Base-by-base conservation (phyloP, 768 basidiomycete genomes). In the Mycena venus region DNA sequence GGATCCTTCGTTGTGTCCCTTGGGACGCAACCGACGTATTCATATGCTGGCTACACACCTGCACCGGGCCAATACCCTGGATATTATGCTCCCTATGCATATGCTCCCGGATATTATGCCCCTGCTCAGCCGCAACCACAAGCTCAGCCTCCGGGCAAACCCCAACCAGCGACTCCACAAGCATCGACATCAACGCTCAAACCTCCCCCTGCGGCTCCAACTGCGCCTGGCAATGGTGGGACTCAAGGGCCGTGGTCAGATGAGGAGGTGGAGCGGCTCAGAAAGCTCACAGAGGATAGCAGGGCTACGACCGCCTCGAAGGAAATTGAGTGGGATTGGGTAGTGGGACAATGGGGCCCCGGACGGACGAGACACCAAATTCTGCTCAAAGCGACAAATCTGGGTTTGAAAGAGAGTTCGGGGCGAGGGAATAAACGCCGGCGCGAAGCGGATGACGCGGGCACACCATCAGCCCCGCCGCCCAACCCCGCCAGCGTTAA, bases 361-460 rank as follows among this genome's bases (percentile, higher is more conserved):
- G 90, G 90, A 44, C 87, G 95, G 66, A 92, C 95, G 68, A 91
- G 93, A 79, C 94, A 95, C 77, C 95, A 96, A 80, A 95, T 96
- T 68, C 84, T 95, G 38, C 90, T 95, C 73, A 95, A 95, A 82
- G 95, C 94, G 2, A 96, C 93, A 2, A 85, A 88, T n/a, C 82
- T 96, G 21, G 93, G 93, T 12, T 85, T 96, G 59, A 95, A 95
- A 81, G 93, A 93, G 77, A 94, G 92, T 75, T 91, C 93, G 7
- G 83, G 85, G 23, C 81, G 92, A 51, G 91, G 89, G 8, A 85
- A 86, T 34, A 94, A 94, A 78, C 89, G 93, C 53, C 87, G 90
- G 51, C 88, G 90, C 51, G 89, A 88, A 56, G 78, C 83, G 27
- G 84, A 87, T 3, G 83, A 83, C 19, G 80, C 44, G 76, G 84